Base-by-base conservation (phyloP, 331 rosid species). In the Telfairia occidentalis region DNA sequence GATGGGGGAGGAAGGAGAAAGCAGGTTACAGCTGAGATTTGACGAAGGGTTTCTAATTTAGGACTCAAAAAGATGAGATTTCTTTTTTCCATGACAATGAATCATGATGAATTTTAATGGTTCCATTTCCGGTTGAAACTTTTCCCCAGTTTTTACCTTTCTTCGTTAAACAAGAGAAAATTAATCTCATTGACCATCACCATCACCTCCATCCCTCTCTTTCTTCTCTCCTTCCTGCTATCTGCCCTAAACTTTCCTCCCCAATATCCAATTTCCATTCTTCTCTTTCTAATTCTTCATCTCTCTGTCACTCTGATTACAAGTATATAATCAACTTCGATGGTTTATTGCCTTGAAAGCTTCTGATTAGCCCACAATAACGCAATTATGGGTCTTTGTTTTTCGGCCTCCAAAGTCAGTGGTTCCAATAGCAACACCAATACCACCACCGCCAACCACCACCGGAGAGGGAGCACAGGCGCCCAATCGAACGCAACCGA, bases 381-480 rank as follows among this genome's bases (percentile, higher is more conserved):
- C 5, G 43, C 74, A 55, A 83, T 74, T 84, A 95, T 95, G 99
- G 99, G 99, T 0, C 10, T 75, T 64, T 92, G 99, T 80, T 83
- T 95, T 34, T 92, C 99, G 21, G 50, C 92, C 46, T 74, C 82
- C 15, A 94, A 85, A 67, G 98, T 94, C 76, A 85, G 84, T 74
- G 92, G 92, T 67, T 92, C 99, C 3, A 92, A 80, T 75, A 87
- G 92, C 89, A 88, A 81, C 79, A 42, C n/a, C 63, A 53, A 77
- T 42, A 48, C 74, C 42, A 1, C 78, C 75, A 34, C 67, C 50
- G 46, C 15, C 58, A 87, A 85, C 29, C 88, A 79, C 15, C 83
- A 87, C 53, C 90, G 92, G 8, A 84, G 85, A 54, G 76, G 75
- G 49, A 71, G 9, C 11, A 4, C 88, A 19, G 55, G 38, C 2